Percentiles rank a stretch among this genome's conserved stretches.
Evolutionary conservation across 2,329 filamentous ascomycete species (phyloP).

Genomic region (Scytalidium sp.): DNA sequence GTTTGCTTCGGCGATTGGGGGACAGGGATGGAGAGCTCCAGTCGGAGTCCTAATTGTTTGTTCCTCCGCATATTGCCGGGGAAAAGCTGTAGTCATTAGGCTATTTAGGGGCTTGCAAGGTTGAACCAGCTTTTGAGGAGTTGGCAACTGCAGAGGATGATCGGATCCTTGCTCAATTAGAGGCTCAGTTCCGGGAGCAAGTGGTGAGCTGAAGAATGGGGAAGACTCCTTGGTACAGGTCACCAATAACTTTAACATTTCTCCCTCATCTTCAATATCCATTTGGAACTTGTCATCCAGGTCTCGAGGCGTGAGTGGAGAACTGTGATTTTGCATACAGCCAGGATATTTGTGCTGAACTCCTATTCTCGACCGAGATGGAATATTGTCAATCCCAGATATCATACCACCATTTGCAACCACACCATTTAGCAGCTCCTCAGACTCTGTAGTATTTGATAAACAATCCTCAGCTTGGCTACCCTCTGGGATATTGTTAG

Average conservation of each 20-base stretch:
- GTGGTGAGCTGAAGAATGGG: too few relatives aligned
- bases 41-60: too few relatives aligned
- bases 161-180: slow-evolving; percentile 21
- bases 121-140: too few relatives aligned
- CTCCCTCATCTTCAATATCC: slow-evolving; percentile 20
- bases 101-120: too few relatives aligned
- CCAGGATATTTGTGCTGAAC: too few relatives aligned
- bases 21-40: too few relatives aligned
- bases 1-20: too few relatives aligned
- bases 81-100: background rate
- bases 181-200: slow-evolving; percentile 7
- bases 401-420: slow-evolving; percentile 6
- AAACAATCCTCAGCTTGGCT: background rate
- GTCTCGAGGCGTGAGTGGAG: background rate
- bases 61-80: too few relatives aligned
- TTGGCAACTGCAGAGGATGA: slow-evolving; percentile 22
- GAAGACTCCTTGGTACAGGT: too few relatives aligned
- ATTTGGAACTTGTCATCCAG: slow-evolving; percentile 22
- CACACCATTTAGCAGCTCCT: background rate
- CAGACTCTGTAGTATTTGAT: background rate
- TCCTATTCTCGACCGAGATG: too few relatives aligned
- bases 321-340: background rate
- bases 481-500: too few relatives aligned
- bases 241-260: slow-evolving; percentile 19
- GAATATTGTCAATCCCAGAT: background rate